Percentiles rank a stretch among this genome's conserved stretches.
These are phyloP conservation scores for Ogataea parapolymorpha DNA, from an alignment of 805 yeast species.

Conservation along the genomic window DNA sequence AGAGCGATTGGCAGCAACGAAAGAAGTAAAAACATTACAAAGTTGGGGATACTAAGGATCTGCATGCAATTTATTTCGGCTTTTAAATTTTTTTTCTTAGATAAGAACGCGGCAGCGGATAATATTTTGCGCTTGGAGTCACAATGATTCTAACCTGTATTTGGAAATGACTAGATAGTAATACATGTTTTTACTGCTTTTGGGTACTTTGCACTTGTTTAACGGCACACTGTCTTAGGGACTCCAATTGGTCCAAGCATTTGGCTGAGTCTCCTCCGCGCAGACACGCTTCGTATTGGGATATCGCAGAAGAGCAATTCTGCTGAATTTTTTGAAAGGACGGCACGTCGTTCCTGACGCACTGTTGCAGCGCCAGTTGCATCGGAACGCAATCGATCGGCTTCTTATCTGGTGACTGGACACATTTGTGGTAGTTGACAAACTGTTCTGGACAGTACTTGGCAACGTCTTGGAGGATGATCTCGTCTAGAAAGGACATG, in stretches of 20 bases:
- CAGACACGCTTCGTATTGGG: conserved; percentile 66
- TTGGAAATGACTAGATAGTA: not conserved
- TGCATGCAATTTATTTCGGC: not conserved
- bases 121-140: not conserved
- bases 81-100: not conserved
- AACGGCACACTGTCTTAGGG: conserved; percentile 56
- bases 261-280: conserved; percentile 43
- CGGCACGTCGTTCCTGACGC: conserved; percentile 66
- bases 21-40: not conserved
- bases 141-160: not conserved
- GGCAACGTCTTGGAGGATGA: conserved; percentile 76
- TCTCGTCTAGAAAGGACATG: conserved; percentile 61
- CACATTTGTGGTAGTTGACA: conserved; percentile 69
- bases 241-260: conserved; percentile 52
- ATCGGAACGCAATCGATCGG: conserved; percentile 48
- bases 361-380: conserved; percentile 55
- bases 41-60: not conserved
- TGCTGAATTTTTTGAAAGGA: conserved; percentile 65
- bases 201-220: not conserved
- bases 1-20: conserved; percentile 5
- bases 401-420: conserved; percentile 42
- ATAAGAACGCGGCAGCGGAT: not conserved
- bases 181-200: not conserved
- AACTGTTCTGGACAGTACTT: conserved; percentile 71
- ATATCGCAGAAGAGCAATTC: conserved; percentile 55